Base-by-base conservation (phyloP, 208 protist species). In the Endotrypanum monterogeii region DNA sequence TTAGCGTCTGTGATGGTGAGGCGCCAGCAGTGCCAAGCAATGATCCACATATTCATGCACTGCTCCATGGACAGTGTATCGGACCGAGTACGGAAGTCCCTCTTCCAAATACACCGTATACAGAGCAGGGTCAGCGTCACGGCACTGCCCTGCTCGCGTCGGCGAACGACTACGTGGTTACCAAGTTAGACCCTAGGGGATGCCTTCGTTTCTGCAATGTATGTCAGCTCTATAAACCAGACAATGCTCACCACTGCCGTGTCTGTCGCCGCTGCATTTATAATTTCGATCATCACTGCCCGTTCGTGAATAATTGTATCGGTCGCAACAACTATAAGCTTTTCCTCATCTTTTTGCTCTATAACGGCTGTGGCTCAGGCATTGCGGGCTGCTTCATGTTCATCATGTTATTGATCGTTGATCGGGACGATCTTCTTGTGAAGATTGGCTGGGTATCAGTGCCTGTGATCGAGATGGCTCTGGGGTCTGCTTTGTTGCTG, bases 221-320 rank as follows among this genome's bases (percentile, higher is more conserved):
- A 2, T 98, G 95, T 67, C 12, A 80, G 1, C 60, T 84, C 32
- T 94, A 86, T 83, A 97, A 98, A 67, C 93, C 92, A 18, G 88
- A 92, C 70, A 16, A 71, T 37, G 85, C 93, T 9, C 84, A 97
- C 68, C 95, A 98, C 87, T 98, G 95, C 83, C 35, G 79, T n/a
- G 35, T 83, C 39, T 98, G 95, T 68, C 20, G 74, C 51, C 76
- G 81, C 18, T 98, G 96, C 73, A 87, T 96, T 2, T 89, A 76
- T 60, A 67, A 83, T 63, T 95, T 97, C 70, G 96, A 98, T 75
- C 96, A 98, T 70, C 96, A 98, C 82, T 98, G 96, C 80, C 91
- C 89, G 20, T 95, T 85, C 37, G 54, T 98, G 20, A 97, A 97
- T 75, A 98, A 97, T 76, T 98, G 96, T 67, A 89, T 98, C 9